Evolutionary conservation across 2,329 filamentous ascomycete genomes (phyloP).

Genomic region (Penicillium janthinellum): DNA sequence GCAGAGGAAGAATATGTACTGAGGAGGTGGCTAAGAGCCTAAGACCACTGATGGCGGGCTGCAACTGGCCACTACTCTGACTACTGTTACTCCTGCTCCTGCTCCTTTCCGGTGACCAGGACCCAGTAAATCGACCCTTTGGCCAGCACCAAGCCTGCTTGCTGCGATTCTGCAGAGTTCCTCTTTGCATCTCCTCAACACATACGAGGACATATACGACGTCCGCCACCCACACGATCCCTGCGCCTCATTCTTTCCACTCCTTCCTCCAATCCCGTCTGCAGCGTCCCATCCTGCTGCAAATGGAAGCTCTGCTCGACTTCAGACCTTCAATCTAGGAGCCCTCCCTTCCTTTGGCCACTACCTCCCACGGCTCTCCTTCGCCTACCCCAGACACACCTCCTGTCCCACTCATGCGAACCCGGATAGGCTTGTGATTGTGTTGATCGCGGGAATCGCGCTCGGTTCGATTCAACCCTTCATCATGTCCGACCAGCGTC

Average conservation of each 20-base stretch:
- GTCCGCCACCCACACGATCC: neutral
- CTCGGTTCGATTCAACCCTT: constrained; percentile 15
- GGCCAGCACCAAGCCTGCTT: too few relatives aligned
- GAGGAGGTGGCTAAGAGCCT: too few relatives aligned
- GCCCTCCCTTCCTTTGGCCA: neutral
- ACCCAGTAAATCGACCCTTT: too few relatives aligned
- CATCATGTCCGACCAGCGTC: constrained; percentile 37
- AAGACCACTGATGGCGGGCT: too few relatives aligned
- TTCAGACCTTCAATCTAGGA: neutral
- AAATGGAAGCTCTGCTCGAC: neutral
- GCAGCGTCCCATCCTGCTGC: neutral
- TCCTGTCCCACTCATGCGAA: constrained; percentile 14
- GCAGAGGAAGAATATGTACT: neutral
- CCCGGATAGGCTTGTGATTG: neutral
- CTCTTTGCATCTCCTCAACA: neutral
- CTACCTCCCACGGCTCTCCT: neutral
- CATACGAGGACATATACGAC: neutral
- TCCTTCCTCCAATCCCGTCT: neutral
- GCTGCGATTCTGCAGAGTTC: neutral
- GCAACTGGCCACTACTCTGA: too few relatives aligned
- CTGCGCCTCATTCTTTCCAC: neutral
- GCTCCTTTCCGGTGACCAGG: too few relatives aligned
- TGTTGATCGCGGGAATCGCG: constrained; percentile 19
- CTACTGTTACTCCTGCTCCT: too few relatives aligned
- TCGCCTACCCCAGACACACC: neutral